Evolutionary conservation across 352 stramenopile species (phyloP).

Genomic region (Phytophthora cactorum): DNA sequence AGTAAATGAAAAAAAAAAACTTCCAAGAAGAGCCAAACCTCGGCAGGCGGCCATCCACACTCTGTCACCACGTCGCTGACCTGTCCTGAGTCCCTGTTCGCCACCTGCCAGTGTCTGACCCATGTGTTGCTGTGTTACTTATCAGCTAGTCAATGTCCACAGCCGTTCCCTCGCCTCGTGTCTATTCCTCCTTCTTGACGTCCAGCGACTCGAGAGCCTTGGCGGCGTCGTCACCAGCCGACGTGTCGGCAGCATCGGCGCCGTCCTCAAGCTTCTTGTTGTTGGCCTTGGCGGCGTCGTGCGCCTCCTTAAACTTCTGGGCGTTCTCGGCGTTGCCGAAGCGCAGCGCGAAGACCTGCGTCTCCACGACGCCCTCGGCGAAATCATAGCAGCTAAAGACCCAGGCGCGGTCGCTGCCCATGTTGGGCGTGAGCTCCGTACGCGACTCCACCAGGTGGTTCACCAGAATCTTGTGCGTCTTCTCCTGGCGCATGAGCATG

Average conservation of each 20-base stretch:
- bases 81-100: slow-evolving; percentile 1
- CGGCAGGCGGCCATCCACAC: slow-evolving; percentile 6
- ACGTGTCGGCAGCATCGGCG: slow-evolving; percentile 91
- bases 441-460: slow-evolving; percentile 98
- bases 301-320: slow-evolving; percentile 97
- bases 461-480: slow-evolving; percentile 99
- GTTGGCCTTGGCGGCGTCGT: slow-evolving; percentile 92
- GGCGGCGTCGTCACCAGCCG: slow-evolving; percentile 92
- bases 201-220: slow-evolving; percentile 91
- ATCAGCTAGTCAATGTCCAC: slow-evolving; percentile 3
- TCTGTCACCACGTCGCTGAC: slow-evolving; percentile 1
- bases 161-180: slow-evolving; percentile 2
- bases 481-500: slow-evolving; percentile 98
- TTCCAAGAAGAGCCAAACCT: slow-evolving; percentile 25
- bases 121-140: background rate
- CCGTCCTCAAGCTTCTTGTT: slow-evolving; percentile 95
- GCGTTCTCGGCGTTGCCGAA: slow-evolving; percentile 97
- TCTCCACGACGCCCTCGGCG: slow-evolving; percentile 93
- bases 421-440: slow-evolving; percentile 96
- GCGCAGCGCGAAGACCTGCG: slow-evolving; percentile 90
- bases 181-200: slow-evolving; percentile 92
- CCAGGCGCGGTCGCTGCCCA: slow-evolving; percentile 96
- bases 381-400: slow-evolving; percentile 99
- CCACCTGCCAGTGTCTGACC: slow-evolving; percentile 11
- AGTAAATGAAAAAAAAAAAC: slow-evolving; percentile 46